Evolutionary conservation across 306 rosid genomes (phyloP).

Genomic region (Quercus gilva): DNA sequence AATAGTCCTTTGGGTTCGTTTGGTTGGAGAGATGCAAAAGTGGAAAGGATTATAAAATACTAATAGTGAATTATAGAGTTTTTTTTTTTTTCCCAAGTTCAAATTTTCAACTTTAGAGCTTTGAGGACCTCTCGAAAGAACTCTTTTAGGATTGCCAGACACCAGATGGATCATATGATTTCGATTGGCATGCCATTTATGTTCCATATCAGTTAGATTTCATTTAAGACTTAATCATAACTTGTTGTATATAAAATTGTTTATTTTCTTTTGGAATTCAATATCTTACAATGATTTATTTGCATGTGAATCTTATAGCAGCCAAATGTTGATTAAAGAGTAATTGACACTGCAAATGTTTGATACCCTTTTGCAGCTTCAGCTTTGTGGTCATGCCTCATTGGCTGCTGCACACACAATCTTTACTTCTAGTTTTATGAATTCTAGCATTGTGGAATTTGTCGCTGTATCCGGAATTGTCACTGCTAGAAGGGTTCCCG

Average conservation of each 20-base stretch:
- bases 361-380: slow-evolving; percentile 42
- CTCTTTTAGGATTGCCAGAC: too few species aligned
- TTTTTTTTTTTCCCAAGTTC: too few species aligned
- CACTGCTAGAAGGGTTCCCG: slow-evolving; percentile 35
- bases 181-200: background rate
- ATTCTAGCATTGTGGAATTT: slow-evolving; percentile 48
- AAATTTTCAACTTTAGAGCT: too few species aligned
- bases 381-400: slow-evolving; percentile 87
- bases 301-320: background rate
- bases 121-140: too few species aligned
- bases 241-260: background rate
- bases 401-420: slow-evolving; percentile 63
- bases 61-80: too few species aligned
- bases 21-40: too few species aligned
- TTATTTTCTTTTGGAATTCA: background rate
- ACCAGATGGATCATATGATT: background rate
- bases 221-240: background rate
- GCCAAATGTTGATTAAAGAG: background rate
- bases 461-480: slow-evolving; percentile 65
- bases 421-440: slow-evolving; percentile 45
- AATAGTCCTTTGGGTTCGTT: too few species aligned
- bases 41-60: too few species aligned
- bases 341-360: background rate
- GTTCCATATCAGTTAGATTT: background rate
- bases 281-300: background rate